Evolutionary conservation across 208 protist species (phyloP).

Genomic region (Leptomonas seymouri): DNA sequence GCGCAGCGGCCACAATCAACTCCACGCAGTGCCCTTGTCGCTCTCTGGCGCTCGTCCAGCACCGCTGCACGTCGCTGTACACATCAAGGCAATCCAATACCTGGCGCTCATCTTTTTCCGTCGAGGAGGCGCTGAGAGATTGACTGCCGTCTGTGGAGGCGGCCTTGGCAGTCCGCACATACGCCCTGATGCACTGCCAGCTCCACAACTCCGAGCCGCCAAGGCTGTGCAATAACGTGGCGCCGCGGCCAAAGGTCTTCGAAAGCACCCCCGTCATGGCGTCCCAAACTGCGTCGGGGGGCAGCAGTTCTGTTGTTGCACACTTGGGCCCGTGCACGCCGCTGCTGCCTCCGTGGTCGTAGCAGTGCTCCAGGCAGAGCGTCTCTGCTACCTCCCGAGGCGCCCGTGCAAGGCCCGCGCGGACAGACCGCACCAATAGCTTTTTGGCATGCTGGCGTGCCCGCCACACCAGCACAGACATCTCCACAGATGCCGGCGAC

Average conservation of each 20-base stretch:
- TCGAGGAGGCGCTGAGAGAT: not conserved
- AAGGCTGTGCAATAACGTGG: not conserved
- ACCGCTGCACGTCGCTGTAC: not conserved
- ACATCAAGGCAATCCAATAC: not conserved
- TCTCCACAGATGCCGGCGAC: not conserved
- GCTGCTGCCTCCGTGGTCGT: not conserved
- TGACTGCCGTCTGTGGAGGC: not conserved
- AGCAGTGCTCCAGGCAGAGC: conserved; percentile 22
- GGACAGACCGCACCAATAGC: conserved; percentile 3
- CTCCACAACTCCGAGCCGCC: conserved; percentile 24
- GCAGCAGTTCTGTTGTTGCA: not conserved
- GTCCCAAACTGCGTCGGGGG: conserved; percentile 3
- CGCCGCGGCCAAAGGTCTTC: not conserved
- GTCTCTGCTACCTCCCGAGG: conserved; percentile 6
- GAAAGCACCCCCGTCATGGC: conserved; percentile 7
- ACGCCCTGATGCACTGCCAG: conserved; percentile 27
- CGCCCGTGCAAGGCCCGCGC: not conserved
- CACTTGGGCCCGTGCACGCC: not conserved
- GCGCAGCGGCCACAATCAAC: not conserved
- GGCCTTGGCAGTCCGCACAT: conserved; percentile 9
- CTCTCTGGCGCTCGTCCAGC: conserved; percentile 10
- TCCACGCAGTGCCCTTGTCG: not conserved
- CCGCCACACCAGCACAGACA: not conserved
- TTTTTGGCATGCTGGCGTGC: conserved; percentile 11
- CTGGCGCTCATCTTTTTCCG: not conserved